Evolutionary conservation across 306 rosid genomes (phyloP).

Genomic region (Hylodesmum podocarpum): DNA sequence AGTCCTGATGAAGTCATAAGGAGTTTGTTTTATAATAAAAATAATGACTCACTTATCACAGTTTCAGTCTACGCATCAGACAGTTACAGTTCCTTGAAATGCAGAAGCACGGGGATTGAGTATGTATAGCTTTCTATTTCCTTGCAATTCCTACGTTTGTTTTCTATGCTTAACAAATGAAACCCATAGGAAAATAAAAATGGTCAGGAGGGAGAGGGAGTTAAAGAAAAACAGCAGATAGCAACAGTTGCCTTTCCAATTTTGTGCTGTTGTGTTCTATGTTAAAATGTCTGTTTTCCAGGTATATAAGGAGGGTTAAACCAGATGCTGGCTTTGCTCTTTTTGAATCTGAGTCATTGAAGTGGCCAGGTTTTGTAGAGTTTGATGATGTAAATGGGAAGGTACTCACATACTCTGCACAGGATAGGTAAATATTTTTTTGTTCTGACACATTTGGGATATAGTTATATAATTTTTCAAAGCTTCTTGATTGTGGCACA

Average conservation of each 20-base stretch:
- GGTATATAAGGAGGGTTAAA: conserved; percentile 85
- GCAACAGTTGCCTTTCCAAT: conserved; percentile 1
- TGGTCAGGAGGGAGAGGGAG: not conserved
- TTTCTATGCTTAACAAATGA: not conserved
- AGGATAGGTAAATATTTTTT: conserved; percentile 58
- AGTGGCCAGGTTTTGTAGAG: conserved; percentile 99
- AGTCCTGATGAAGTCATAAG: conserved; percentile 96
- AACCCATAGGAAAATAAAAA: not conserved
- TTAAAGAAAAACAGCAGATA: not conserved
- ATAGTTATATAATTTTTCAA: not conserved
- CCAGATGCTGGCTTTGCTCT: conserved; percentile 97
- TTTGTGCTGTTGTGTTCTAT: conserved; percentile 25
- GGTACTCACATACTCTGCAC: conserved; percentile 93
- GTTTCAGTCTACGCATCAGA: conserved; percentile 98
- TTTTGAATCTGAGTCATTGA: conserved; percentile 91
- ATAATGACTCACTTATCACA: conserved; percentile 93
- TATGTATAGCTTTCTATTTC: conserved; percentile 34
- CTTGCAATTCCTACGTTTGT: not conserved
- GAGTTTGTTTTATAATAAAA: conserved; percentile 90
- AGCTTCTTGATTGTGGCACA: conserved; percentile 23
- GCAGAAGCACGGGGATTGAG: conserved; percentile 96
- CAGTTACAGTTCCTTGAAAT: conserved; percentile 94
- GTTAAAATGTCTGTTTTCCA: conserved; percentile 41
- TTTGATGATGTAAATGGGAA: conserved; percentile 99
- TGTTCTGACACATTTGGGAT: not conserved